phyloP scores from a whole-genome alignment of 805 yeast species.

The Saccharomycopsis sp. region DNA sequence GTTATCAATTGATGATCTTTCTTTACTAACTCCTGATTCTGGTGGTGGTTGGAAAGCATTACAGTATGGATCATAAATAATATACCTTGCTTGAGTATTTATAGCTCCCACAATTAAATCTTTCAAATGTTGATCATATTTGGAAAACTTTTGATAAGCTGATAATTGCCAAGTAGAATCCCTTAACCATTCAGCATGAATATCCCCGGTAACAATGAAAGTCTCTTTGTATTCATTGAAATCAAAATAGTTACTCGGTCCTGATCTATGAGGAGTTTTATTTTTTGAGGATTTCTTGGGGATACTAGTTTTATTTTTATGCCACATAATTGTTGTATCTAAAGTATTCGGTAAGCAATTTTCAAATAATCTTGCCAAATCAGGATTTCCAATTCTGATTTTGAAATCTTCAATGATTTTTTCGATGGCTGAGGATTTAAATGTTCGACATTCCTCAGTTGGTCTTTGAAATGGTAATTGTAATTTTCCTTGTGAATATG shows the following conservation, averaged over 20 bases:
- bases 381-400: constrained; percentile 42
- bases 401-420: constrained; percentile 42
- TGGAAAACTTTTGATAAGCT: constrained; percentile 56
- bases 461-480: constrained; percentile 72
- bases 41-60: constrained; percentile 87
- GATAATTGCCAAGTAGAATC: constrained; percentile 79
- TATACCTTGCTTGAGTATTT: constrained; percentile 60
- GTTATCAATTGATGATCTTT: constrained; percentile 44
- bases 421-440: constrained; percentile 53
- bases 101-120: constrained; percentile 68
- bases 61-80: constrained; percentile 64
- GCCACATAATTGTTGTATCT: constrained; percentile 81
- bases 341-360: constrained; percentile 81
- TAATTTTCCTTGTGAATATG: constrained; percentile 46
- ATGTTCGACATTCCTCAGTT: constrained; percentile 59
- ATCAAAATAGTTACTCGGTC: no score
- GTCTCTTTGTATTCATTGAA: constrained; percentile 37
- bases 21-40: constrained; percentile 32
- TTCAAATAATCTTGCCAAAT: constrained; percentile 65
- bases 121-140: constrained; percentile 37
- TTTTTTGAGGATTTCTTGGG: constrained; percentile 30
- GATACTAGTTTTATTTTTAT: constrained; percentile 26
- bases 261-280: constrained; percentile 43
- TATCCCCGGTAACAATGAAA: constrained; percentile 85
- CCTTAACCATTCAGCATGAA: constrained; percentile 87